Base-by-base conservation (phyloP, 2,329 filamentous ascomycete species). In the Rutstroemia sp. region DNA sequence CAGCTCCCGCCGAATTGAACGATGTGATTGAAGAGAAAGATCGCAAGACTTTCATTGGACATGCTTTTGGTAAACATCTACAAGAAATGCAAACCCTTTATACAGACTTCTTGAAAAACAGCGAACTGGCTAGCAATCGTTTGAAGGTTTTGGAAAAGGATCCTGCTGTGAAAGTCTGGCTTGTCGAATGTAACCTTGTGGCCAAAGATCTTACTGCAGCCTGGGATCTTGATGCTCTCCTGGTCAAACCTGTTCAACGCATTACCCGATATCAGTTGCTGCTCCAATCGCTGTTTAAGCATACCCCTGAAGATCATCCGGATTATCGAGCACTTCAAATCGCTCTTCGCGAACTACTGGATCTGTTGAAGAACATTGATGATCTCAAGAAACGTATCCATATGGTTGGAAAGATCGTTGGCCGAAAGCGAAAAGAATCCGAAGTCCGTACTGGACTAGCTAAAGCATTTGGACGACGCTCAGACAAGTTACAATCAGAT, bases 181-280 rank as follows among this genome's bases (percentile, higher is more conserved):
- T 97, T 49, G 87, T 87, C 57, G 92, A 96, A 71, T 99, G 94
- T 72, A 91, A 94, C 67, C 85, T 90, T 64, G 92, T 92, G 67
- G 92, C 92, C 12, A 88, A 90, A 64, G 94, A 96, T 69, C 79
- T 99, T 61, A 99, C 94, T 0, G 84, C 86, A 25, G 92, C 94
- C 0, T 99, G 94, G 94, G 89, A 95, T 70, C 73, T 99, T 59
- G 92, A 96, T 70, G 95, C 94, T 0, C 77, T 99, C n/a, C 80
- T 99, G 19, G 92, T 99, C 68, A 99, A 99, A 72, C 94, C 94
- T 1, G 92, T 95, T 70, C 94, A 99, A 72, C 84, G 94, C 48
- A 86, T 97, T 60, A 86, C 92, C 37, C 96, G 96, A 67, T 99
- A 97, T 68, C 91, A 91, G 3, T 84, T 96, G 47, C 77, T 99